Evolutionary conservation across 495 filamentous ascomycete species (phyloP).

Genomic region (Collariella sp.): DNA sequence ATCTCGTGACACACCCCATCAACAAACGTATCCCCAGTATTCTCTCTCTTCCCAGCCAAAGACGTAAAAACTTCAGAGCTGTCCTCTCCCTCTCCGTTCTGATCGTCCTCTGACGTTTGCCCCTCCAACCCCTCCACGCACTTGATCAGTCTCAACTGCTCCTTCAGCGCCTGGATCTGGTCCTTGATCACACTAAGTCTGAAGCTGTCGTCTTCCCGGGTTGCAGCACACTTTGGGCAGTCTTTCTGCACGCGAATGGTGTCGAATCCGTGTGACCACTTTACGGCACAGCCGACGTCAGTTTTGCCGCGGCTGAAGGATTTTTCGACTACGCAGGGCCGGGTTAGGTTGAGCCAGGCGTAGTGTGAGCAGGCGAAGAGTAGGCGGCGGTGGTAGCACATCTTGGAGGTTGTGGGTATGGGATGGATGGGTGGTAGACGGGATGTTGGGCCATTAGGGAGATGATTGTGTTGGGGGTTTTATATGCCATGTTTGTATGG

Average conservation of each 20-base stretch:
- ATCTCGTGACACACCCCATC: not conserved
- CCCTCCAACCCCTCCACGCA: not conserved
- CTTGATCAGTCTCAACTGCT: conserved; percentile 4
- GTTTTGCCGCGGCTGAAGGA: conserved; percentile 10
- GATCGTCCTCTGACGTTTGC: not conserved
- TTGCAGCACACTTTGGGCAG: conserved; percentile 16
- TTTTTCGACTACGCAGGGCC: conserved; percentile 14
- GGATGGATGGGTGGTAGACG: not conserved
- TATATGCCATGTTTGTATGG: too few species aligned
- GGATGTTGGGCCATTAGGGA: not conserved
- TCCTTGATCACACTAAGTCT: conserved; percentile 6
- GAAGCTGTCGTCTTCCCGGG: not conserved
- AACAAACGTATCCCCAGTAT: not conserved
- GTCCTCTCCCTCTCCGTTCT: not conserved
- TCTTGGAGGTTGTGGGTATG: not conserved
- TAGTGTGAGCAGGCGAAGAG: conserved; percentile 25
- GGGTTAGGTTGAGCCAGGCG: conserved; percentile 11
- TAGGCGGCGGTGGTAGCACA: conserved; percentile 26
- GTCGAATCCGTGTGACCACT: conserved; percentile 19
- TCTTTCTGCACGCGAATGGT: conserved; percentile 7
- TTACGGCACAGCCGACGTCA: conserved; percentile 14
- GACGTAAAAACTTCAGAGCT: not conserved
- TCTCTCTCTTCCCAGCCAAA: not conserved
- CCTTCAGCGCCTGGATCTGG: not conserved
- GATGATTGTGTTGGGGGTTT: not conserved